Evolutionary conservation across 192 early-diverging fungal genomes (phyloP).

Genomic region (Podila epicladia): DNA sequence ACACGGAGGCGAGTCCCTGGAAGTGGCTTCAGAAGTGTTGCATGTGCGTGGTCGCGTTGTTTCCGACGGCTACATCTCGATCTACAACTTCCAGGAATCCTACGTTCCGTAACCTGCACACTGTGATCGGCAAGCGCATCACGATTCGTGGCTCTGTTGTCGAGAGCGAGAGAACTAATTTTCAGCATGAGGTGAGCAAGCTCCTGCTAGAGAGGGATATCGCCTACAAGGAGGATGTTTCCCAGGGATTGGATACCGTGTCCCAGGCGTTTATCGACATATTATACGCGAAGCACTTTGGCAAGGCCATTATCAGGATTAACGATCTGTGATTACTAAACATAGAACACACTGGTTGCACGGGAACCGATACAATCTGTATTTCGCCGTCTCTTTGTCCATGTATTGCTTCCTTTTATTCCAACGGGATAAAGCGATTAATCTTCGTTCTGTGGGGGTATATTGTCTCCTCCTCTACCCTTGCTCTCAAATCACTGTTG

Average conservation of each 20-base stretch:
- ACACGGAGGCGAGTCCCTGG: conserved; percentile 82
- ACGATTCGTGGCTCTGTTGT: conserved; percentile 59
- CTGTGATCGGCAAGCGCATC: conserved; percentile 61
- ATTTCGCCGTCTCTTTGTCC: too few relatives aligned
- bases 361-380: too few relatives aligned
- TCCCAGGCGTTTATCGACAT: conserved; percentile 62
- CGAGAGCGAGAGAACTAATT: conserved; percentile 35
- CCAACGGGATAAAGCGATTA: too few relatives aligned
- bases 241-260: conserved; percentile 72
- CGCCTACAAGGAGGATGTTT: conserved; percentile 58
- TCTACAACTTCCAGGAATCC: conserved; percentile 63
- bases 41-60: conserved; percentile 70
- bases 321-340: conserved; percentile 48
- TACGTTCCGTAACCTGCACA: conserved; percentile 65
- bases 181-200: conserved; percentile 65
- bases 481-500: neutral
- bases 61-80: conserved; percentile 73
- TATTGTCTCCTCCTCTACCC: neutral
- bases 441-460: too few relatives aligned
- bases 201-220: conserved; percentile 70
- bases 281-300: conserved; percentile 69
- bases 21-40: conserved; percentile 67
- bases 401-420: too few relatives aligned
- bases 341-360: too few relatives aligned
- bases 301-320: conserved; percentile 64